phyloP scores from a whole-genome alignment of 371 early-diverging fungal genomes.

The Ordospora colligata region DNA sequence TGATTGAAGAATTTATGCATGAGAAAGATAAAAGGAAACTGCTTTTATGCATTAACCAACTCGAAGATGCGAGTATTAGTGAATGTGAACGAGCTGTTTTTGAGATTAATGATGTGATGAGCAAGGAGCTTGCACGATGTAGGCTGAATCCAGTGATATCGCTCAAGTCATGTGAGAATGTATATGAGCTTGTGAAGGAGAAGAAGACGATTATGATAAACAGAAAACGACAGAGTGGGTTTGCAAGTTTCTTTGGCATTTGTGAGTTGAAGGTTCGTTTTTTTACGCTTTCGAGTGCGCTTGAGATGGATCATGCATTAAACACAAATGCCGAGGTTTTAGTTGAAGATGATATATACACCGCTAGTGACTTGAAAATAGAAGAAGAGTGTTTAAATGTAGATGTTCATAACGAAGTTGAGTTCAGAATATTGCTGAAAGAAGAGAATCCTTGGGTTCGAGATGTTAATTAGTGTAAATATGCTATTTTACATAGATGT shows the following conservation, averaged over 20 bases:
- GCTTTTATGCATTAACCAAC: no score
- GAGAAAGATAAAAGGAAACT: neutral
- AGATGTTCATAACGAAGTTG: neutral
- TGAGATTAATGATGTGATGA: neutral
- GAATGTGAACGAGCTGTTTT: conserved; percentile 4
- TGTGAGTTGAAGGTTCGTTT: neutral
- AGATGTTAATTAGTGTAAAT: no score
- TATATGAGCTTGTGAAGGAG: conserved; percentile 11
- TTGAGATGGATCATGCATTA: conserved; percentile 22
- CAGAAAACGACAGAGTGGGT: conserved; percentile 12
- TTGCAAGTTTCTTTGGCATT: conserved; percentile 18
- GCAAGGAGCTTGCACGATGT: neutral
- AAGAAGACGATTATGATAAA: neutral
- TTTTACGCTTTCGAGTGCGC: conserved; percentile 16
- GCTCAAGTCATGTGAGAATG: conserved; percentile 12
- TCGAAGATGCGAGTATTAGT: neutral
- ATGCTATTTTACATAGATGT: no score
- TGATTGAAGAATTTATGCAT: neutral
- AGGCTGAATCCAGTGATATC: neutral
- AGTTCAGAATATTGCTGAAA: conserved; percentile 4
- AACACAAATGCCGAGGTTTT: neutral
- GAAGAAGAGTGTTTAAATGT: no score
- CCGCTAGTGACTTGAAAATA: no score
- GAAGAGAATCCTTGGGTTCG: conserved; percentile 30
- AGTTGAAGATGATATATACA: no score